Evolutionary conservation across 2,329 filamentous ascomycete species (phyloP).

Genomic region (Cladorrhinum sp.): DNA sequence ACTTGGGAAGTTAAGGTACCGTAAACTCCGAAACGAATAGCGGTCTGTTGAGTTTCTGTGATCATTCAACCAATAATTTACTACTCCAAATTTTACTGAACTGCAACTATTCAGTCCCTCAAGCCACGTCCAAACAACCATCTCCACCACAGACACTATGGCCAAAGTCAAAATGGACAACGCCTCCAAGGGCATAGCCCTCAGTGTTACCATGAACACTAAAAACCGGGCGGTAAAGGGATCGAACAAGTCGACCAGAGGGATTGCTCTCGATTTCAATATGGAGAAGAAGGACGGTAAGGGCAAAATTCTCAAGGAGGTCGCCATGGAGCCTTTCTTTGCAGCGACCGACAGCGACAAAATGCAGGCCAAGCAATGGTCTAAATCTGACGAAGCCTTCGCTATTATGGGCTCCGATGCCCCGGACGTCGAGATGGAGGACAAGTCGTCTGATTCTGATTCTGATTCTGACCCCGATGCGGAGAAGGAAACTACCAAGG

Average conservation of each 20-base stretch:
- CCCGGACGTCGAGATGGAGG: not conserved
- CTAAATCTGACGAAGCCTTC: not conserved
- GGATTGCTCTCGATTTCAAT: not conserved
- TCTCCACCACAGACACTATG: not conserved
- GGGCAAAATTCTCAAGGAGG: not conserved
- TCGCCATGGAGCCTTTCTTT: constrained; percentile 6
- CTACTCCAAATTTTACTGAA: too few relatives aligned
- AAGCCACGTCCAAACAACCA: not conserved
- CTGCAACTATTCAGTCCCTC: too few relatives aligned
- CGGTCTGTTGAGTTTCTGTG: too few relatives aligned
- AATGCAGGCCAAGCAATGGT: not conserved
- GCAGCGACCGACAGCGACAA: not conserved
- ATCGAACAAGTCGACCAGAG: not conserved
- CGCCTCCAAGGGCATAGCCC: not conserved
- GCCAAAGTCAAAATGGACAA: constrained; percentile 11
- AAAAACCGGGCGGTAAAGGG: not conserved
- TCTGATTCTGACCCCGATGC: not conserved
- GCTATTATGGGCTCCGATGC: too few relatives aligned
- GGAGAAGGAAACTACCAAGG: not conserved
- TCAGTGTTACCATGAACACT: not conserved
- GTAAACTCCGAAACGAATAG: too few relatives aligned
- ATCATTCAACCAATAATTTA: too few relatives aligned
- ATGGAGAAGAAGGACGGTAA: constrained; percentile 2
- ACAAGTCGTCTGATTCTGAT: not conserved
- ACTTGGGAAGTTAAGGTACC: too few relatives aligned